A percentile compares a stretch with the other conserved stretches of the same genome.
These are phyloP conservation scores for Antitrichia curtipendula DNA, from an alignment of 225 moss, liverwort and hornwort species.

Conservation along the genomic window DNA sequence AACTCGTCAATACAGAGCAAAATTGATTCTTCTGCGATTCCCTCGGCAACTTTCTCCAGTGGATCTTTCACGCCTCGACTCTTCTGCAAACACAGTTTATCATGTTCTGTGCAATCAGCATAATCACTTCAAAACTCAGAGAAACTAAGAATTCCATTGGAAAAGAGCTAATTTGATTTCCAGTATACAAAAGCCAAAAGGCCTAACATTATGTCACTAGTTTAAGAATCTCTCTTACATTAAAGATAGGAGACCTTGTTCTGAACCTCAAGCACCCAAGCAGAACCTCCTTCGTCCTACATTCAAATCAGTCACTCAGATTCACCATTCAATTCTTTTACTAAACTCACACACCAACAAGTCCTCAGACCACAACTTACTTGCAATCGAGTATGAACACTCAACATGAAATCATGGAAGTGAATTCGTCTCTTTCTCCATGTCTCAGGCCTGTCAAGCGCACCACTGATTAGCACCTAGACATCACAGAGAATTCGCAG, in stretches of 20 bases:
- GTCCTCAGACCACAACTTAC: slow-evolving; percentile 14
- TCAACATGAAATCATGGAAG: slow-evolving; percentile 91
- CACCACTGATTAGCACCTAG: not conserved
- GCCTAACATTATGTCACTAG: not conserved
- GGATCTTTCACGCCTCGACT: slow-evolving; percentile 72
- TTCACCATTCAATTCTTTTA: not conserved
- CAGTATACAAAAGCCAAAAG: not conserved
- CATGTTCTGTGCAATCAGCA: not conserved
- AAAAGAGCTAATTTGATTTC: not conserved
- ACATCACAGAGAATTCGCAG: not conserved
- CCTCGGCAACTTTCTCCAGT: slow-evolving; percentile 63
- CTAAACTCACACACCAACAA: not conserved
- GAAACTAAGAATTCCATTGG: not conserved
- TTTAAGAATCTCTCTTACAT: not conserved
- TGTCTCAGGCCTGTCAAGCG: slow-evolving; percentile 41
- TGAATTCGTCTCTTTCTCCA: slow-evolving; percentile 82
- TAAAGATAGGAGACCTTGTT: not conserved
- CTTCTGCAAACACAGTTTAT: slow-evolving; percentile 24
- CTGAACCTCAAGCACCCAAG: not conserved
- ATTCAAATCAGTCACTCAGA: not conserved
- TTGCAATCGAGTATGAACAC: slow-evolving; percentile 66
- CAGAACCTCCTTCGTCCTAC: not conserved
- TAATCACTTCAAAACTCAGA: not conserved
- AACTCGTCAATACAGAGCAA: slow-evolving; percentile 80
- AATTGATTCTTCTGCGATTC: slow-evolving; percentile 45